Evolutionary conservation across 164 flowering plant genomes (phyloP).

Genomic region (Magnolia kwangsiensis): DNA sequence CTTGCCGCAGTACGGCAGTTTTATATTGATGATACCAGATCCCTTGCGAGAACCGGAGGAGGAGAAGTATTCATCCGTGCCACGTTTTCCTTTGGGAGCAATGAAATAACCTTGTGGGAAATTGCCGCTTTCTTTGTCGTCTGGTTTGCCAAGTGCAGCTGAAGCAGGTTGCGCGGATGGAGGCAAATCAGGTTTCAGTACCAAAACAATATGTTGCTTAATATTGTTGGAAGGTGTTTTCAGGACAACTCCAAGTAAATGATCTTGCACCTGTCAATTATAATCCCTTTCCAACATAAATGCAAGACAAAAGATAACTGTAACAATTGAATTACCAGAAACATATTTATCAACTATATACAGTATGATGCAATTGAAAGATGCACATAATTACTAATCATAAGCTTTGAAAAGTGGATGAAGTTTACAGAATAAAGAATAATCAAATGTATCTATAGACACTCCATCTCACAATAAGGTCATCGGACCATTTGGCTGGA

Average conservation of each 20-base stretch:
- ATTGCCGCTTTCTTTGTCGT: constrained; percentile 33
- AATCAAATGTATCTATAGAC: too few relatives aligned
- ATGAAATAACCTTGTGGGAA: constrained; percentile 50
- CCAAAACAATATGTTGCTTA: constrained; percentile 64
- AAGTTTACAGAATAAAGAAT: not conserved
- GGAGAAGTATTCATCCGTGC: constrained; percentile 50
- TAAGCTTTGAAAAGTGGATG: not conserved
- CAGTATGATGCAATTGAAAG: not conserved
- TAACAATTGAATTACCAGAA: not conserved
- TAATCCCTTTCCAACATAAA: not conserved
- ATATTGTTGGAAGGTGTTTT: constrained; percentile 50
- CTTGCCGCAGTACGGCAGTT: constrained; percentile 61
- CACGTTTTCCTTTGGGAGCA: constrained; percentile 66
- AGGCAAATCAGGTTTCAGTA: constrained; percentile 66
- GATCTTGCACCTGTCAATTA: constrained; percentile 66
- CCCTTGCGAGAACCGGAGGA: constrained; percentile 57
- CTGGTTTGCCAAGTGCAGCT: constrained; percentile 25
- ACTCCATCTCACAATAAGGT: too few relatives aligned
- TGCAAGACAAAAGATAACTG: not conserved
- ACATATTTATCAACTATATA: not conserved
- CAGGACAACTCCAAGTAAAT: constrained; percentile 84
- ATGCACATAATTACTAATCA: not conserved
- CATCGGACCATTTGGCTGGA: too few relatives aligned
- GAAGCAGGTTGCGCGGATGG: constrained; percentile 25
- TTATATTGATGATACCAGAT: constrained; percentile 60